These are phyloP conservation scores for Carex cristatella DNA, from an alignment of 176 grass and related monocot genomes.

Conservation along the genomic window DNA sequence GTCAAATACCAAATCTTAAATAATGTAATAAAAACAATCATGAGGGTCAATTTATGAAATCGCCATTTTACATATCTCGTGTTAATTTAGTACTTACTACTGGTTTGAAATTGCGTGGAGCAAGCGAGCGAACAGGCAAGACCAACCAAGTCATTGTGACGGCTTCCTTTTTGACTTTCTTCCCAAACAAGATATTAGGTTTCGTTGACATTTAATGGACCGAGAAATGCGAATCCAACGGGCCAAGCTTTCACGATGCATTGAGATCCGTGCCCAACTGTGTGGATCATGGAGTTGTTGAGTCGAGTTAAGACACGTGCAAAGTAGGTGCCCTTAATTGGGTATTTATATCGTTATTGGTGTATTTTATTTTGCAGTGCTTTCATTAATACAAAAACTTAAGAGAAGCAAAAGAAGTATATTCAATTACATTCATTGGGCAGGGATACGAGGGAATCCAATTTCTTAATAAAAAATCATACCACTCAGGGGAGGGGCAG, in stretches of 20 bases:
- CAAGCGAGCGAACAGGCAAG: slow-evolving; percentile 4
- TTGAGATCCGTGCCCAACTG: background rate
- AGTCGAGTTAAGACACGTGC: background rate
- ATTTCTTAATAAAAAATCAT: too few species aligned
- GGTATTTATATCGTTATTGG: background rate
- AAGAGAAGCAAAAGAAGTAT: background rate
- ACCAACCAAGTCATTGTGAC: background rate
- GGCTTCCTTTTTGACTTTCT: slow-evolving; percentile 23
- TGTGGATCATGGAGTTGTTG: background rate
- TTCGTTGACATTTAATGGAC: slow-evolving; percentile 3
- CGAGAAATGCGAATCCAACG: background rate
- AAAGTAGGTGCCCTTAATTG: background rate
- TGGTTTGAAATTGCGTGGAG: background rate
- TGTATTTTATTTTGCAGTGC: background rate
- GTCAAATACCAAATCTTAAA: background rate
- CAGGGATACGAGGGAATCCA: background rate
- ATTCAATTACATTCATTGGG: background rate
- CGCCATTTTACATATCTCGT: background rate
- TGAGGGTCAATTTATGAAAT: background rate
- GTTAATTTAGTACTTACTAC: background rate
- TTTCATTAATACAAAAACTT: background rate
- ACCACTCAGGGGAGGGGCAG: too few species aligned
- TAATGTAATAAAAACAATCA: background rate
- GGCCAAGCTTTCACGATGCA: background rate
- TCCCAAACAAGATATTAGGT: background rate